Conservation (phyloP, 257 asterid genomes). For the Przewalskia tangutica region DNA sequence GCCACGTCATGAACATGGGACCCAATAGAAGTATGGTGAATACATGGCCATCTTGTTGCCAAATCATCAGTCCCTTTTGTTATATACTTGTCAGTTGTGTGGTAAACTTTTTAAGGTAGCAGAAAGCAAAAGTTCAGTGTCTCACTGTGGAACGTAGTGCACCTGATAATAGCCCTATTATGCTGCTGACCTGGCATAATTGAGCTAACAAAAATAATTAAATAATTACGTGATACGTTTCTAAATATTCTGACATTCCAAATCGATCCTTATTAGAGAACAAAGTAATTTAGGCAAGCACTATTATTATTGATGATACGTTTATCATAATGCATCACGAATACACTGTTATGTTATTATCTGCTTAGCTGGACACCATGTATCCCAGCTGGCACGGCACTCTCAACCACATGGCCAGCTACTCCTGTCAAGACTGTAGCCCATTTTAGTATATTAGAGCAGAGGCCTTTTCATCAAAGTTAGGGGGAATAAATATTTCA, state of each 20-base stretch:
- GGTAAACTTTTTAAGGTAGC: background rate
- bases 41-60: background rate
- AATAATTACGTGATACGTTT: too few species aligned
- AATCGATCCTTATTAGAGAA: too few species aligned
- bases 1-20: background rate
- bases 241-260: too few species aligned
- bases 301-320: too few species aligned
- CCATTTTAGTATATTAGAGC: background rate
- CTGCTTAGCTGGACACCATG: background rate
- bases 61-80: background rate
- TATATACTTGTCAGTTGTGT: background rate
- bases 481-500: too few species aligned
- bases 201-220: too few species aligned
- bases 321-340: too few species aligned
- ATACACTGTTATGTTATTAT: background rate
- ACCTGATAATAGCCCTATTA: background rate
- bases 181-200: background rate
- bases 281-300: too few species aligned
- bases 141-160: background rate
- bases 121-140: background rate
- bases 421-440: background rate
- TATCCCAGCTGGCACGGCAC: background rate
- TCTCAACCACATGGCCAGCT: slow-evolving; percentile 10
- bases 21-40: background rate
- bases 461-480: too few species aligned